A percentile compares a stretch with the other conserved stretches of the same genome.
Conservation (phyloP, 208 protist genomes). For the Wallacemonas sp. region DNA sequence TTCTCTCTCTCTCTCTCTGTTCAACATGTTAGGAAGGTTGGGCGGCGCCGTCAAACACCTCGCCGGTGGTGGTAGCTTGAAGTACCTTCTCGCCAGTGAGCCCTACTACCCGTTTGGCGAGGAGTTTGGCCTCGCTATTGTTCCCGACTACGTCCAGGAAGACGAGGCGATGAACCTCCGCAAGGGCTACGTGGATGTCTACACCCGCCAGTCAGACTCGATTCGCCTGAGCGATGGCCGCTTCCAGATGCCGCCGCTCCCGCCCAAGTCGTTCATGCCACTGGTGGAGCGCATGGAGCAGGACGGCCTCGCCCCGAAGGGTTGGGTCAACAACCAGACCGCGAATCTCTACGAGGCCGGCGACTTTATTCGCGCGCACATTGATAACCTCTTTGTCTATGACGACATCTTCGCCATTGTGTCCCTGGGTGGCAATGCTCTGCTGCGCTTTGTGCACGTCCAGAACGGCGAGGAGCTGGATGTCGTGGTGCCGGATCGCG, state of each 20-base stretch:
- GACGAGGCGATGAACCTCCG: constrained; percentile 67
- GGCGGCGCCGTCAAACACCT: constrained; percentile 53
- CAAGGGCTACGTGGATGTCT: constrained; percentile 82
- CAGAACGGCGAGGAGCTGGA: constrained; percentile 89
- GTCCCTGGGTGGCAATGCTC: constrained; percentile 76
- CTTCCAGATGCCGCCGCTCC: constrained; percentile 85
- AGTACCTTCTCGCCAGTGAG: constrained; percentile 69
- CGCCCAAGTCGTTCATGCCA: constrained; percentile 57
- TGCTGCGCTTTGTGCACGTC: constrained; percentile 86
- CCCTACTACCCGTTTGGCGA: constrained; percentile 85
- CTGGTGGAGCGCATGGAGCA: constrained; percentile 81
- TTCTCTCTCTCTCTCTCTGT: neutral
- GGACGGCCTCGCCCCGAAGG: constrained; percentile 69
- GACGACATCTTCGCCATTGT: constrained; percentile 89
- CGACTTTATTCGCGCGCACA: constrained; percentile 89
- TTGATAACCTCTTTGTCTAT: constrained; percentile 92
- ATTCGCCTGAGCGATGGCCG: constrained; percentile 84
- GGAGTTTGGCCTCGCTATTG: constrained; percentile 83
- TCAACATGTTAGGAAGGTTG: constrained; percentile 39
- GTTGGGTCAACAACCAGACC: constrained; percentile 89
- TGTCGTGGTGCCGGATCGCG: constrained; percentile 81
- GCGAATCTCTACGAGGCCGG: constrained; percentile 89
- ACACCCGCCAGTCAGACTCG: constrained; percentile 74
- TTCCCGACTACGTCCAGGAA: constrained; percentile 81
- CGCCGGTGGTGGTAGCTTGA: constrained; percentile 65